Evolutionary conservation across 2,329 filamentous ascomycete genomes (phyloP), one percentile per base, ranked within the genome.

Genomic region (Diaporthe eres): DNA sequence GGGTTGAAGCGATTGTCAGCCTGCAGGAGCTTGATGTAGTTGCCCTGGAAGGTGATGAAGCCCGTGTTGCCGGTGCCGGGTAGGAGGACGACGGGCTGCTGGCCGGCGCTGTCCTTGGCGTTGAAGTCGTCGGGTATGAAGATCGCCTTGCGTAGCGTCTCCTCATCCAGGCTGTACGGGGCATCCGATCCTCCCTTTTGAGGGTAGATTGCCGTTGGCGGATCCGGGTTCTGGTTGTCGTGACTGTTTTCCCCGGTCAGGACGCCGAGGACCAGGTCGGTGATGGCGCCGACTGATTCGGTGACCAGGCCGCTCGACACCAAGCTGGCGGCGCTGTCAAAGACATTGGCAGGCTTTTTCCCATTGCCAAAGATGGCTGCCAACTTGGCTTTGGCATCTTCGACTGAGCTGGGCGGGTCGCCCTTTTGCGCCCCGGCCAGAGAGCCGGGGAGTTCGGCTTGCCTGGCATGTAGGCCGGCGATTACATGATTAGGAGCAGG

Each of bases 11-110:
- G 61, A 3, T 25, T 42, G 15, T 65, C 28, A 22, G 22, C 47
- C 15, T 60, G 47, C 1, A 73, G 58, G 4, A 73, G 71, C 34
- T 73, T 73, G 71, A 60, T 49, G 4, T 63, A 51, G 25, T 73
- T 73, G 1, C 57, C 60, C 19, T 61, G n/a, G n/a, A 73, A 73
- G n/a, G 44, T 51, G 39, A 47, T 73, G 57, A 60, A 60, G n/a
- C 71, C 71, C 10, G 58, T 63, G 17, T 60, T 49, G n/a, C 37
- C 71, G 13, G 71, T 73, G 42, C 71, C 71, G 5, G 71, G 58
- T 17, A 55, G 57, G n/a, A 73, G 60, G 6, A 73, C 60, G 22
- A 49, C 5, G 19, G 58, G 57, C 4, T 34, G 57, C 25, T 55
- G 25, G 17, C 61, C 61, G 42, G 61, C 61, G 6, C 12, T 44